Evolutionary conservation across 805 yeast species (phyloP).

Genomic region (Soucietia sequanensis): DNA sequence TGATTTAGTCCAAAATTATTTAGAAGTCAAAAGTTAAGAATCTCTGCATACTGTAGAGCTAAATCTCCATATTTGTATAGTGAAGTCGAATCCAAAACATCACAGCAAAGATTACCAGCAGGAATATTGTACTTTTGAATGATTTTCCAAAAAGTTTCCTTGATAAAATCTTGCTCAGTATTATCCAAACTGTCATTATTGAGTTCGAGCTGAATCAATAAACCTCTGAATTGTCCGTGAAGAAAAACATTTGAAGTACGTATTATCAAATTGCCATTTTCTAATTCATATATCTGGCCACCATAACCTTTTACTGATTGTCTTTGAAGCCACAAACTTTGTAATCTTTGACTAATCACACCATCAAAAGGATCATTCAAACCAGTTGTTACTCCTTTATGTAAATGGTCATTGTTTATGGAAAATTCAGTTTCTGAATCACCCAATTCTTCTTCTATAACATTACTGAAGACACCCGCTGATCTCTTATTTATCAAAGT

Average conservation of each 20-base stretch:
- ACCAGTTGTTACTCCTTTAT: slow-evolving; percentile 54
- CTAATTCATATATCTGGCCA: slow-evolving; percentile 62
- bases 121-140: slow-evolving; percentile 38
- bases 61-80: slow-evolving; percentile 38
- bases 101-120: slow-evolving; percentile 32
- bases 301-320: slow-evolving; percentile 75
- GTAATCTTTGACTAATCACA: slow-evolving; percentile 56
- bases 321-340: slow-evolving; percentile 66
- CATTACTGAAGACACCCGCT: slow-evolving; percentile 33
- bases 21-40: slow-evolving; percentile 38
- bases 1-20: too few relatives aligned
- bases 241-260: slow-evolving; percentile 70
- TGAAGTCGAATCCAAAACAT: slow-evolving; percentile 23
- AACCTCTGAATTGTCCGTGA: slow-evolving; percentile 73
- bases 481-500: slow-evolving; percentile 46
- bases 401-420: slow-evolving; percentile 39
- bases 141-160: slow-evolving; percentile 21
- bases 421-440: slow-evolving; percentile 16
- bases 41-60: slow-evolving; percentile 41
- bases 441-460: slow-evolving; percentile 29
- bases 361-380: slow-evolving; percentile 56
- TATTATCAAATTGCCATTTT: slow-evolving; percentile 50
- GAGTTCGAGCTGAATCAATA: slow-evolving; percentile 58
- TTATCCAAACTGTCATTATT: slow-evolving; percentile 9
- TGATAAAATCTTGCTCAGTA: slow-evolving; percentile 9